Conservation (phyloP, 2,329 filamentous ascomycete genomes). For the Neonectria neomacrospora region DNA sequence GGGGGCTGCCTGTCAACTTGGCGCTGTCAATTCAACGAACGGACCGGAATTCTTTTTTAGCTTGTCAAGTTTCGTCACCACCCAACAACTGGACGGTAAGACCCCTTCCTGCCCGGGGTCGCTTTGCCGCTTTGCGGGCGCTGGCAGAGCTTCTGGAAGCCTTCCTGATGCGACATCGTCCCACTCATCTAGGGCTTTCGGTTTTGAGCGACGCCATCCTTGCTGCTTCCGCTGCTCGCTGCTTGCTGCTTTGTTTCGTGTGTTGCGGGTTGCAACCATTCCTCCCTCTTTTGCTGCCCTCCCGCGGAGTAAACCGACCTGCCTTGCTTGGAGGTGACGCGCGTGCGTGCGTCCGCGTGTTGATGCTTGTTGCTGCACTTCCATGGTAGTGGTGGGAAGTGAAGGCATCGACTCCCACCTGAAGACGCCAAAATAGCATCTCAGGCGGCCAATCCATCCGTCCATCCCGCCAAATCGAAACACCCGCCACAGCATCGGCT, state of each 20-base stretch:
- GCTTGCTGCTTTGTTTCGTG: neutral
- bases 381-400: neutral
- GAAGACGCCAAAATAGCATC: neutral
- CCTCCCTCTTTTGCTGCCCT: neutral
- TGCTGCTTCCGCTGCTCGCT: neutral
- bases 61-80: no score
- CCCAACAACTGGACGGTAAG: neutral
- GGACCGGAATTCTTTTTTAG: neutral
- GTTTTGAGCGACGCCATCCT: conserved; percentile 6
- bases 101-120: neutral
- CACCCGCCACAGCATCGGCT: neutral
- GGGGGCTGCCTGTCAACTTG: conserved; percentile 4
- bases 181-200: conserved; percentile 1
- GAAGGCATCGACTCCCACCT: neutral
- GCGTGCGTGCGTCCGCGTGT: neutral
- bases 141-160: conserved; percentile 39
- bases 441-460: neutral
- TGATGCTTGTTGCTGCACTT: neutral
- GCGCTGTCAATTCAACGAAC: no score
- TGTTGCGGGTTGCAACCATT: neutral
- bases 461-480: neutral
- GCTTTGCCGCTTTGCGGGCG: conserved; percentile 4
- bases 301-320: conserved; percentile 3
- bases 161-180: conserved; percentile 36
- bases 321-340: conserved; percentile 13